Evolutionary conservation across 441 rosid genomes (phyloP), one percentile per base, ranked within the genome.

Genomic region (Rhodomyrtus psidioides): DNA sequence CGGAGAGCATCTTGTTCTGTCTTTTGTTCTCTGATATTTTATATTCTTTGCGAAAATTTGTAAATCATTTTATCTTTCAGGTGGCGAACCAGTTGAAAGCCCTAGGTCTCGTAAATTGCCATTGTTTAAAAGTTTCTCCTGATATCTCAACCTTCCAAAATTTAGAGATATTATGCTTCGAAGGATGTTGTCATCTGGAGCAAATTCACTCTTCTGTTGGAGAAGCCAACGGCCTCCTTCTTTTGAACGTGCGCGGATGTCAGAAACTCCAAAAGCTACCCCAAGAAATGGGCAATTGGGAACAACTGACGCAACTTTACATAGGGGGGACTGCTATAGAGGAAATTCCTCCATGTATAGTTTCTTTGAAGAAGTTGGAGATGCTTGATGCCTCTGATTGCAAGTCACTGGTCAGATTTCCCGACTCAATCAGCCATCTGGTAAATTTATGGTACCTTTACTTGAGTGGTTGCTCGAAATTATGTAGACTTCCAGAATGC

Each of bases 81-180:
- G 30, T 5, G 6, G 62, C 0, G 0, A 58, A n/a, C 16, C 7
- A 58, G 2, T 58, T 2, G 30, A n/a, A 58, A 57, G 62, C 26
- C 26, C 62, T 57, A 57, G 5, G 26, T 57, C 30, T 57, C 26
- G 1, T 7, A 12, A 7, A 12, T 5, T 57, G 28, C 4, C 0
- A 12, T 0, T 26, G 62, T 26, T 57, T 26, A 57, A 57, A 26
- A 57, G 62, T 26, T 57, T 12, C 62, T 57, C 16, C 16, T 57
- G 0, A 0, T 57, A 28, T 58, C 62, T n/a, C 17, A 13, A 0
- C 62, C 17, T 58, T 58, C 4, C 30, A 2, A 58, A 58, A 58
- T 1, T 58, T 58, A 58, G 62, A n/a, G 1, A n/a, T 58, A 3
- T 0, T n/a, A 6, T 8, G n/a, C 17, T 17, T 58, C 2, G 3